Evolutionary conservation across 2,329 filamentous ascomycete genomes (phyloP).

Genomic region (Beauveria scarabaeidicola): DNA sequence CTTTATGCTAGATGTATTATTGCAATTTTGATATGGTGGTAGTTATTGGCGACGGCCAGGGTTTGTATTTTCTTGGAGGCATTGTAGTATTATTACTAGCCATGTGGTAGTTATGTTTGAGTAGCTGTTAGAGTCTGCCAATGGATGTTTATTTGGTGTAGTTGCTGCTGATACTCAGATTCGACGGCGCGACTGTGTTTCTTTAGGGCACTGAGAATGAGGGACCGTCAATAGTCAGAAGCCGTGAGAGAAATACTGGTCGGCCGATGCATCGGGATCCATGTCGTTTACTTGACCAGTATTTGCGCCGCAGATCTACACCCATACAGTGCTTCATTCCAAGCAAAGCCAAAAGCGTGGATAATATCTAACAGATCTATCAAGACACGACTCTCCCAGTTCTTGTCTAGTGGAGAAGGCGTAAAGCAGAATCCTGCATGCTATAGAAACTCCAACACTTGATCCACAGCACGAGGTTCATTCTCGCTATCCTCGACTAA

Average conservation of each 20-base stretch:
- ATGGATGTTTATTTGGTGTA: slow-evolving; percentile 1
- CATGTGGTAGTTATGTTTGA: slow-evolving; percentile 10
- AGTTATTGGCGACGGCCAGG: slow-evolving; percentile 9
- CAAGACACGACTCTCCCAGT: background rate
- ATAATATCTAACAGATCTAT: background rate
- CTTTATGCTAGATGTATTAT: slow-evolving; percentile 5
- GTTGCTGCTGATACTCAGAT: too few relatives aligned
- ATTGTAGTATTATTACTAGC: slow-evolving; percentile 7
- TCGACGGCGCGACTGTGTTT: background rate
- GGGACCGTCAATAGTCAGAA: too few relatives aligned
- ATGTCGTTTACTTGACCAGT: background rate
- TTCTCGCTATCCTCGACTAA: background rate
- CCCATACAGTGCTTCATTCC: background rate
- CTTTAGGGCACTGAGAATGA: background rate
- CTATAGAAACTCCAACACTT: background rate
- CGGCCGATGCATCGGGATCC: too few relatives aligned
- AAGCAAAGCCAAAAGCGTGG: background rate
- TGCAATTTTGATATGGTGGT: slow-evolving; percentile 10
- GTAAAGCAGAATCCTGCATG: background rate
- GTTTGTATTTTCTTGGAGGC: slow-evolving; percentile 9
- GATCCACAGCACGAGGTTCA: background rate
- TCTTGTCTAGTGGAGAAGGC: background rate
- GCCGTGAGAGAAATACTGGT: background rate
- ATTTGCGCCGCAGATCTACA: background rate
- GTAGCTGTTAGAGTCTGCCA: slow-evolving; percentile 6